Base-by-base conservation (phyloP, 805 yeast genomes). In the Ogataea henricii region DNA sequence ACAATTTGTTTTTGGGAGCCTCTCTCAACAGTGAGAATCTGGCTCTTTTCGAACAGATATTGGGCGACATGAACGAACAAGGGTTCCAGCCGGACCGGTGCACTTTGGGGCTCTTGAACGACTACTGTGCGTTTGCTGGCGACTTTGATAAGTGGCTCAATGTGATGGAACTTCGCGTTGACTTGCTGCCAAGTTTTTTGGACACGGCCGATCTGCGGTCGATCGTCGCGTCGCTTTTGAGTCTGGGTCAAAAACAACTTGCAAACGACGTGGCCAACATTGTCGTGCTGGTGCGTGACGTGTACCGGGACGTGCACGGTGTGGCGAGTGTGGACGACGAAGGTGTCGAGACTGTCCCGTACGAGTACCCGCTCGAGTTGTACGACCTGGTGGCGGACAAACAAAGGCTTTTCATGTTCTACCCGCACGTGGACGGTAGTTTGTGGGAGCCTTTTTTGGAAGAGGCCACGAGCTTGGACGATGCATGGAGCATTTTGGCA, bases 231-330 rank as follows among this genome's bases (percentile, higher is more conserved):
- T 43, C 57, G 13, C 46, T 62, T 12, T 26, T 58, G 17, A 32
- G 46, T 23, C 35, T 52, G 17, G 56, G 53, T 5, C 45, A 51
- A 16, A 18, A 36, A 12, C 45, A 41, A 22, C 39, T 56, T 14
- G 60, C 61, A 5, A 42, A 55, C 10, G 60, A 62, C 43, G 41
- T 62, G 4, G 34, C 58, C 34, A 55, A 56, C 27, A 49, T 54
- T 20, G 45, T 57, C 5, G 21, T 58, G 7, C 44, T 53, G 3
- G 44, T 57, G 6, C 45, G 53, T 34, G 55, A 56, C 20, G 43
- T 52, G 7, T 56, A 43, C 41, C 42, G 46, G 33, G 45, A 53
- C 10, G 51, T 48, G 18, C 20, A 48, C 40, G 21, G 32, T 13
- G 27, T 55, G 20, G 43, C 52, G 13, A 32, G 35, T 3, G 42